Evolutionary conservation across 164 flowering plant genomes (phyloP), one percentile per base, ranked within the genome.

Genomic region (Annona squamosa): DNA sequence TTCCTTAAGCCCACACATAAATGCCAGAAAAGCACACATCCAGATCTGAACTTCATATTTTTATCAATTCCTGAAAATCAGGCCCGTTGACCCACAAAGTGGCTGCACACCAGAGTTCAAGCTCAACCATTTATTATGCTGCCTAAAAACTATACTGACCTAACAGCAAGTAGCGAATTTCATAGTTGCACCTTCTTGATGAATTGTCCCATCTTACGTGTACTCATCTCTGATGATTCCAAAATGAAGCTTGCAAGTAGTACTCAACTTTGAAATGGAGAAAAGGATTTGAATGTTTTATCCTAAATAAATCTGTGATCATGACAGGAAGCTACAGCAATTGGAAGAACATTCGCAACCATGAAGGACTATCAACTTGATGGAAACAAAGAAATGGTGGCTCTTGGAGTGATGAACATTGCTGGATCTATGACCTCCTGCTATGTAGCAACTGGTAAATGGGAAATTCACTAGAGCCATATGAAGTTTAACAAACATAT

Each of bases 371-470:
- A 94, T 75, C 88, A 86, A 70, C 5, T 94, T n/a, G 97, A 94
- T 77, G 98, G 97, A 66, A 94, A 94, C 89, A 92, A 88, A 84
- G 98, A 94, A 85, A 94, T 94, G 98, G 88, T 92, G 37, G 98
- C 97, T 41, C 83, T 94, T n/a, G 98, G 98, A 69, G 73, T 90
- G 26, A 94, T 94, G 98, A 92, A 94, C 70, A 56, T 94, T 64
- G 87, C 88, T 46, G 98, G 98, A 59, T 94, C 98, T 56, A 82
- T 92, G 89, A 90, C 97, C 67, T 94, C 97, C 42, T 92, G 98
- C 85, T 94, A 88, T 80, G 93, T 91, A 19, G 86, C 94, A 42
- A 91, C 98, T 79, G 97, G 97, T 90, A 73, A 79, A 71, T 43
- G 65, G 5, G 65, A 17, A 52, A 52, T 52, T 52, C 59, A 52